Conservation (phyloP, 2,329 filamentous ascomycete genomes). For the Pyrenophora seminiperda region DNA sequence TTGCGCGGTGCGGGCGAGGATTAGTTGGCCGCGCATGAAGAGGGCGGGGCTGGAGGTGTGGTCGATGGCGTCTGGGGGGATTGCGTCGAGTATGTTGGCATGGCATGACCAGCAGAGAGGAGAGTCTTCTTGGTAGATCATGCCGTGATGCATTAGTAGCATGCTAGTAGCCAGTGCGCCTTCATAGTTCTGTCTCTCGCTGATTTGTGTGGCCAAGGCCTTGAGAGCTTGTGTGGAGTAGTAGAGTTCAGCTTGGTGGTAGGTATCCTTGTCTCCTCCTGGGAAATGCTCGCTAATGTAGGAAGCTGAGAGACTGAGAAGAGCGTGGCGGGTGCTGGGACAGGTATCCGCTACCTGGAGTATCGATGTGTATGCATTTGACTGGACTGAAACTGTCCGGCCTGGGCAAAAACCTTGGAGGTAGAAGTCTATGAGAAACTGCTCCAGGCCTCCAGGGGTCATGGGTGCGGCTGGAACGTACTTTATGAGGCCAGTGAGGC, state of each 20-base stretch:
- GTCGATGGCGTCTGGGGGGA: conserved; percentile 29
- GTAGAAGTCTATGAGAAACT: conserved; percentile 40
- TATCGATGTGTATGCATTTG: conserved; percentile 36
- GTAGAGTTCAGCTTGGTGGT: conserved; percentile 40
- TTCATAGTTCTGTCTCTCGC: conserved; percentile 33
- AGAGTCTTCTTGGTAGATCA: conserved; percentile 34
- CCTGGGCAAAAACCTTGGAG: conserved; percentile 41
- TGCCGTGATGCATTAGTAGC: conserved; percentile 42
- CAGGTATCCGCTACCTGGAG: conserved; percentile 33
- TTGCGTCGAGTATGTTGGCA: conserved; percentile 41
- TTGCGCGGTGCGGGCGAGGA: conserved; percentile 38
- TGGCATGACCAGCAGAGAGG: conserved; percentile 43
- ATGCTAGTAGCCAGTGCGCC: conserved; percentile 42
- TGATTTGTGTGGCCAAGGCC: conserved; percentile 36
- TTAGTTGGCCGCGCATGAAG: conserved; percentile 39
- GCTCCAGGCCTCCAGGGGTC: conserved; percentile 33
- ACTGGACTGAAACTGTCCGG: conserved; percentile 32
- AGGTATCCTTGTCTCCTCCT: conserved; percentile 34
- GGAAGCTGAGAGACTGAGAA: conserved; percentile 41
- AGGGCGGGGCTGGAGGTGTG: conserved; percentile 33
- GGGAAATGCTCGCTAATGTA: conserved; percentile 40
- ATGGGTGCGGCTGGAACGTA: conserved; percentile 30
- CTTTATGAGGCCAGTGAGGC: conserved; percentile 37
- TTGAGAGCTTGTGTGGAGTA: conserved; percentile 42
- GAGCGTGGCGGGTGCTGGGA: conserved; percentile 37